Percentiles rank a stretch among this genome's conserved stretches.
phyloP scores from a whole-genome alignment of 176 grass and related monocot species.

The Oryza glaberrima region DNA sequence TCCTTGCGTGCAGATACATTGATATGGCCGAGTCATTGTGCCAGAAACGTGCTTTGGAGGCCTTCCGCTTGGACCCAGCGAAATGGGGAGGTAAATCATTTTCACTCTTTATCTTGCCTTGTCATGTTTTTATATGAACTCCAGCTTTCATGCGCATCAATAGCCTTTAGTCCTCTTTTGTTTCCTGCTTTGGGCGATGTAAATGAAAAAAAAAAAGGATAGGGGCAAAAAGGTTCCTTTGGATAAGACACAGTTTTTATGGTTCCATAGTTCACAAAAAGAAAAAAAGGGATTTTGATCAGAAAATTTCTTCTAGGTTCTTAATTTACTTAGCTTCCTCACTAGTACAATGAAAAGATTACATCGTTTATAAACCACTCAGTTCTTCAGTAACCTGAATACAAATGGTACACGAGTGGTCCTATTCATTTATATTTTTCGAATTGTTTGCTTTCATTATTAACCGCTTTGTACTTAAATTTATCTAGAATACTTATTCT shows the following conservation, averaged over 20 bases:
- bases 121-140: slow-evolving; percentile 12
- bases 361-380: slow-evolving; percentile 3
- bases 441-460: neutral
- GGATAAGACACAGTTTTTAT: neutral
- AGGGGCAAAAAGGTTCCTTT: slow-evolving; percentile 9
- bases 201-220: neutral
- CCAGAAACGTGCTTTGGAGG: slow-evolving; percentile 92
- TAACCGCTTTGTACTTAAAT: neutral
- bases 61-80: slow-evolving; percentile 79
- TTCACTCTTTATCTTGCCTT: neutral
- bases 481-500: neutral
- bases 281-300: neutral
- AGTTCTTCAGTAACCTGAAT: neutral
- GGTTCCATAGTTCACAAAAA: neutral
- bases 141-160: neutral
- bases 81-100: slow-evolving; percentile 90
- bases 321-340: slow-evolving; percentile 4
- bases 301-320: neutral
- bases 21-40: slow-evolving; percentile 96
- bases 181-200: slow-evolving; percentile 16
- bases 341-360: neutral
- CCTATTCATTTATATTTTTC: slow-evolving; percentile 6
- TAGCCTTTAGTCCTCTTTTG: neutral
- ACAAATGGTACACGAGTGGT: slow-evolving; percentile 2
- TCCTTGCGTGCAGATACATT: slow-evolving; percentile 71